Percentiles rank a stretch among this genome's conserved stretches.
Conservation (phyloP, 2,329 filamentous ascomycete genomes). For the Sclerotinia borealis region DNA sequence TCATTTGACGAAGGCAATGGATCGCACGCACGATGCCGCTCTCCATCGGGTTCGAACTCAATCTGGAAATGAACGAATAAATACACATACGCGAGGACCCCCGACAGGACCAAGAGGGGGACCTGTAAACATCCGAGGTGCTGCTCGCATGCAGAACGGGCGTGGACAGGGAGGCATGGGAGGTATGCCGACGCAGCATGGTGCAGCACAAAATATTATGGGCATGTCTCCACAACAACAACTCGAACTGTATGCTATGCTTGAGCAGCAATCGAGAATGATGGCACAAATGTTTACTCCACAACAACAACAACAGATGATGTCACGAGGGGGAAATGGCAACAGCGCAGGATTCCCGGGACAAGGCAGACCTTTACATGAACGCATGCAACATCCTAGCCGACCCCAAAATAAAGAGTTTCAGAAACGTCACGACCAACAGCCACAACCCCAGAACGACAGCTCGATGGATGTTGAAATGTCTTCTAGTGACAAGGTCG, state of each 20-base stretch:
- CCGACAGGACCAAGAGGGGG: conserved; percentile 66
- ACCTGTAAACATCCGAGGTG: conserved; percentile 35
- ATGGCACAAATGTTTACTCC: conserved; percentile 60
- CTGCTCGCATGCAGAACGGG: conserved; percentile 39
- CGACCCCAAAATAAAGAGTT: conserved; percentile 19
- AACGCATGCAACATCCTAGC: conserved; percentile 52
- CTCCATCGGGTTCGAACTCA: conserved; percentile 74
- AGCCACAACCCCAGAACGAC: conserved; percentile 17
- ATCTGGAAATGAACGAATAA: conserved; percentile 72
- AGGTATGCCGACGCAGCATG: conserved; percentile 37
- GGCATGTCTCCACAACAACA: conserved; percentile 61
- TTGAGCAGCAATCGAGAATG: conserved; percentile 83
- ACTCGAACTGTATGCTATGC: conserved; percentile 67
- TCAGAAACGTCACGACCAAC: conserved; percentile 23
- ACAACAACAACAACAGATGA: conserved; percentile 43
- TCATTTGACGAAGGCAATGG: conserved; percentile 77
- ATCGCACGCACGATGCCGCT: conserved; percentile 66
- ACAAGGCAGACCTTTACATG: conserved; percentile 61
- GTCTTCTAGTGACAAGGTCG: conserved; percentile 45
- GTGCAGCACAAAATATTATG: conserved; percentile 40
- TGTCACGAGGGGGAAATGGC: conserved; percentile 37
- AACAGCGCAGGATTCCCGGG: conserved; percentile 38
- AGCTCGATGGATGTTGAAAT: conserved; percentile 57
- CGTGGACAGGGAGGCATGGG: conserved; percentile 41
- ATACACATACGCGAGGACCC: conserved; percentile 64